Evolutionary conservation across 2,329 filamentous ascomycete species (phyloP).

Genomic region (Penicillium brasilianum): DNA sequence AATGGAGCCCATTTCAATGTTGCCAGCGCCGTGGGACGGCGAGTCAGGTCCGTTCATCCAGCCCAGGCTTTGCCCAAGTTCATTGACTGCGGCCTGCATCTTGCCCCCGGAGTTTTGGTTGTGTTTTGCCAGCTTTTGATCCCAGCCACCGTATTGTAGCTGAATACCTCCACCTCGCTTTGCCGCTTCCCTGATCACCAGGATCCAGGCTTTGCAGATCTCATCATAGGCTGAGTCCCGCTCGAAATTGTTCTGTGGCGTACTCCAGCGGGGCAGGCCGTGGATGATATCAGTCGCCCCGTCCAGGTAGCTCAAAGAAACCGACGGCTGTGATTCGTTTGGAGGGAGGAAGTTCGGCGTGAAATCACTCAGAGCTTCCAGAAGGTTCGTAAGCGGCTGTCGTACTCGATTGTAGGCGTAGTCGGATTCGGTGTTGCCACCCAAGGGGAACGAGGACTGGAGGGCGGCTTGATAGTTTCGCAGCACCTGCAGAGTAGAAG

Average conservation of each 20-base stretch:
- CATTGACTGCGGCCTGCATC: slow-evolving; percentile 77
- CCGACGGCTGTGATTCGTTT: slow-evolving; percentile 79
- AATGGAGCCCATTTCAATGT: slow-evolving; percentile 53
- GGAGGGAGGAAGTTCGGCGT: slow-evolving; percentile 95
- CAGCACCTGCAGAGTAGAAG: slow-evolving; percentile 79
- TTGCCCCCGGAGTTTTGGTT: slow-evolving; percentile 84
- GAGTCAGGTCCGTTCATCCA: slow-evolving; percentile 68
- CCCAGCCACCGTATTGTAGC: slow-evolving; percentile 89
- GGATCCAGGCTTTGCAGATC: slow-evolving; percentile 88
- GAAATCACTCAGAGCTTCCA: slow-evolving; percentile 91
- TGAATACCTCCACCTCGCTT: slow-evolving; percentile 91
- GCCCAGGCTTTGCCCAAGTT: slow-evolving; percentile 73
- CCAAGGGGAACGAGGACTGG: slow-evolving; percentile 79
- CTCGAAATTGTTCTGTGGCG: slow-evolving; percentile 83
- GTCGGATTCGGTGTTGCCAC: slow-evolving; percentile 82
- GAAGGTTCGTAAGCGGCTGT: slow-evolving; percentile 75
- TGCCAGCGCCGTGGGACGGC: slow-evolving; percentile 37
- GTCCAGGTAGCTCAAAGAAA: slow-evolving; percentile 86
- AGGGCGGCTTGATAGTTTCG: slow-evolving; percentile 80
- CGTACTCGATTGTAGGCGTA: slow-evolving; percentile 95
- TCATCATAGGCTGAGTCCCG: slow-evolving; percentile 97
- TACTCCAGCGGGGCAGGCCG: slow-evolving; percentile 87
- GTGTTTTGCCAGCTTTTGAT: slow-evolving; percentile 83
- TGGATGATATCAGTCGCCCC: slow-evolving; percentile 90
- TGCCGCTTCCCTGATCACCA: slow-evolving; percentile 87